These are phyloP conservation scores for Knoxdaviesia capensis DNA, from an alignment of 2,329 filamentous ascomycete genomes.

Conservation along the genomic window DNA sequence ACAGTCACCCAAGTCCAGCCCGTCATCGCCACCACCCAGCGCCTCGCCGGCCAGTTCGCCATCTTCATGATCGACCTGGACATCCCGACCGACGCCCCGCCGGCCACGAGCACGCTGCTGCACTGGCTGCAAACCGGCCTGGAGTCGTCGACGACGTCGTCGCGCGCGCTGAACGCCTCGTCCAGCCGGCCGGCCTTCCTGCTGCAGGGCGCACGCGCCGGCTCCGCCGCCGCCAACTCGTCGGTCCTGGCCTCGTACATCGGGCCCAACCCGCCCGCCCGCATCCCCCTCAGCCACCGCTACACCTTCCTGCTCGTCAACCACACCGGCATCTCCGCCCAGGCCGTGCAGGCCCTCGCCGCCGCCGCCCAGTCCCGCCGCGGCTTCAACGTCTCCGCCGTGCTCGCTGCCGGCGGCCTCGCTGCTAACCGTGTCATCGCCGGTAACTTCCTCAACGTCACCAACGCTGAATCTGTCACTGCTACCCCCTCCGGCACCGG, in stretches of 20 bases:
- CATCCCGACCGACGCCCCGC: constrained; percentile 16
- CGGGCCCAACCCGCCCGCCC: constrained; percentile 17
- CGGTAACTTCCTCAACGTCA: constrained; percentile 18
- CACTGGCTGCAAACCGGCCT: constrained; percentile 25
- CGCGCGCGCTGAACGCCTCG: constrained; percentile 10
- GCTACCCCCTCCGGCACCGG: neutral
- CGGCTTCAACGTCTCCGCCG: constrained; percentile 13
- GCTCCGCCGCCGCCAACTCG: constrained; percentile 6
- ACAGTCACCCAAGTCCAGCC: constrained; percentile 15
- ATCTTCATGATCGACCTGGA: constrained; percentile 23
- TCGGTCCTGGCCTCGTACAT: constrained; percentile 13
- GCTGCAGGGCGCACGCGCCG: constrained; percentile 11
- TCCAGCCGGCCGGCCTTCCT: constrained; percentile 10
- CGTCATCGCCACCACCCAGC: constrained; percentile 14
- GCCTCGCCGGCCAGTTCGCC: constrained; percentile 20
- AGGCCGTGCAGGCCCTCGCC: constrained; percentile 9
- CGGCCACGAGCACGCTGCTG: constrained; percentile 21
- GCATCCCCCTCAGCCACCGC: constrained; percentile 16
- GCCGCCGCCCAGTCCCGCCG: constrained; percentile 11
- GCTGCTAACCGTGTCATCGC: constrained; percentile 12
- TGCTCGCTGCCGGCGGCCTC: constrained; percentile 13
- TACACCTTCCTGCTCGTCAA: constrained; percentile 19
- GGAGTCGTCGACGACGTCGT: constrained; percentile 5
- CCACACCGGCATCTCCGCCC: constrained; percentile 11
- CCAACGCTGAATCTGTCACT: constrained; percentile 10